Conservation (phyloP, 129 eudicot species). For the Centrapalus pauciflorus region DNA sequence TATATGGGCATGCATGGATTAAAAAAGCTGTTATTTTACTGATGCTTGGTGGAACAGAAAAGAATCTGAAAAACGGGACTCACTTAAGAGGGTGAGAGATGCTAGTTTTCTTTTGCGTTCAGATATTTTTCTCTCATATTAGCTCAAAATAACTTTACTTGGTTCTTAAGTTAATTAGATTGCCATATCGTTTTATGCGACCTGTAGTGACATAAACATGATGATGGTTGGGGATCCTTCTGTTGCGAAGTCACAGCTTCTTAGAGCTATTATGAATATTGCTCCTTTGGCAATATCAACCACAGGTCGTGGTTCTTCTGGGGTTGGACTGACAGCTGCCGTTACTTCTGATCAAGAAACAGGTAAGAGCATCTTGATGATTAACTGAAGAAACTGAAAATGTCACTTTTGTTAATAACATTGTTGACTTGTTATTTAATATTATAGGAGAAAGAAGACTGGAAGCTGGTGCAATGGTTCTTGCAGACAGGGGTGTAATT, state of each 20-base stretch:
- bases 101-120: neutral
- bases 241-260: conserved; percentile 96
- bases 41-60: conserved; percentile 97
- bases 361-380: conserved; percentile 36
- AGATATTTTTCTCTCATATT: neutral
- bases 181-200: neutral
- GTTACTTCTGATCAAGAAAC: conserved; percentile 99
- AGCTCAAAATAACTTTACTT: neutral
- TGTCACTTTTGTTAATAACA: neutral
- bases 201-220: conserved; percentile 91
- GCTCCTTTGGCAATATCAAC: conserved; percentile 97
- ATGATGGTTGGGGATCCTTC: conserved; percentile 99
- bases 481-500: conserved; percentile 97
- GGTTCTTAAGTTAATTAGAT: neutral
- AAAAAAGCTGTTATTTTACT: conserved; percentile 85
- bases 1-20: conserved; percentile 94
- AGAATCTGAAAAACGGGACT: conserved; percentile 92
- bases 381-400: neutral
- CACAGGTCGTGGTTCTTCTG: conserved; percentile 99
- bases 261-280: conserved; percentile 97
- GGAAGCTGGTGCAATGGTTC: conserved; percentile 99
- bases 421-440: neutral
- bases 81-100: conserved; percentile 82
- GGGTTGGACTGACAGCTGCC: conserved; percentile 99
- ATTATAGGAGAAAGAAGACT: conserved; percentile 86